Evolutionary conservation across 305 asterid genomes (phyloP).

Genomic region (Fraxinus sp.): DNA sequence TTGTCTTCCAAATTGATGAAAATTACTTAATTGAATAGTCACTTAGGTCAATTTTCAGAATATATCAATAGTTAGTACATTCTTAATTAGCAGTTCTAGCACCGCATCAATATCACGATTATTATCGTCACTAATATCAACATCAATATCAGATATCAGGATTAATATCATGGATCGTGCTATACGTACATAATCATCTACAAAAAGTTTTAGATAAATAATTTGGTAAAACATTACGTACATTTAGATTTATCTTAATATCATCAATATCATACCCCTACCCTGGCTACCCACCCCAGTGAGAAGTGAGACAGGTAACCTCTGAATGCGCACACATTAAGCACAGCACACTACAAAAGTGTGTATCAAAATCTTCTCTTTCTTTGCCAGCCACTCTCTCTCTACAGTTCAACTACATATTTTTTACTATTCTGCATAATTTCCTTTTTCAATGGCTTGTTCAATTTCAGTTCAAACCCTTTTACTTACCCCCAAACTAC

Average conservation of each 20-base stretch:
- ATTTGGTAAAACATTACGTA: no score
- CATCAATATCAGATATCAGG: no score
- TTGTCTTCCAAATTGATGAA: background rate
- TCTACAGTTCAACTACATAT: background rate
- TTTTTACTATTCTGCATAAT: background rate
- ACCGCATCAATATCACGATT: no score
- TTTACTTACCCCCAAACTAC: background rate
- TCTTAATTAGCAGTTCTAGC: background rate
- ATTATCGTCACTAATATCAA: no score
- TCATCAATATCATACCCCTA: no score
- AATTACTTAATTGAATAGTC: no score
- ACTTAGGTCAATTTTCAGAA: no score
- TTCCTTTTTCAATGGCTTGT: constrained; percentile 32
- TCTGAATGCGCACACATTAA: background rate
- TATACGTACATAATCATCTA: no score
- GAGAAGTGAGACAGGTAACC: background rate
- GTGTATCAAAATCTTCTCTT: background rate
- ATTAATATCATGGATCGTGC: no score
- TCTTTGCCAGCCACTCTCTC: background rate
- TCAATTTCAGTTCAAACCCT: constrained; percentile 34
- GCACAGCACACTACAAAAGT: background rate
- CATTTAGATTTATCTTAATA: no score
- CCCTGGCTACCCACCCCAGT: background rate
- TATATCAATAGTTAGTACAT: no score
- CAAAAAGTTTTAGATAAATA: no score